Percentiles rank a stretch among this genome's conserved stretches.
phyloP scores from a whole-genome alignment of 2,329 filamentous ascomycete species.

The Aureobasidium sp. region DNA sequence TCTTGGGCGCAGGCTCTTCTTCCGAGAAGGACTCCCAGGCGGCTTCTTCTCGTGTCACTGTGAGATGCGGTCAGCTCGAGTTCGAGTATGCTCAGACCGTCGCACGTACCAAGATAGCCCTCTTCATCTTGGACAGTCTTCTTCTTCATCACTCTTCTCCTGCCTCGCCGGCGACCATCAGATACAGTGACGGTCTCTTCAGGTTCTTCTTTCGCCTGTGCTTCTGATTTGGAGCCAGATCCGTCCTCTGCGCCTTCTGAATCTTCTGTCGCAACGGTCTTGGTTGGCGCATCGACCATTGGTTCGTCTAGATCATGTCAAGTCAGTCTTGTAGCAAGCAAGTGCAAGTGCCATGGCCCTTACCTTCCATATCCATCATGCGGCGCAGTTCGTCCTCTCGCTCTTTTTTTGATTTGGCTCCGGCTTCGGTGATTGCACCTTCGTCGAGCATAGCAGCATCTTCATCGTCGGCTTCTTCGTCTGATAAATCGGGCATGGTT shows the following conservation, averaged over 20 bases:
- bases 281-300: constrained; percentile 49
- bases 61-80: constrained; percentile 18
- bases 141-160: constrained; percentile 78
- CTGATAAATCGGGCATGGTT: constrained; percentile 31
- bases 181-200: constrained; percentile 45
- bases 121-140: constrained; percentile 80
- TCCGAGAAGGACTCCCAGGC: constrained; percentile 93
- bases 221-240: constrained; percentile 1
- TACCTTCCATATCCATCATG: constrained; percentile 65
- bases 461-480: constrained; percentile 51
- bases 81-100: background rate
- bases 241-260: constrained; percentile 34
- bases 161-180: constrained; percentile 66
- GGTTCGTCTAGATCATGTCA: constrained; percentile 43
- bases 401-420: constrained; percentile 48
- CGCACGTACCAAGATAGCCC: constrained; percentile 70
- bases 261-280: constrained; percentile 31
- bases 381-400: constrained; percentile 59
- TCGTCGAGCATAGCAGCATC: constrained; percentile 26
- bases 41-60: constrained; percentile 78
- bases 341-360: background rate
- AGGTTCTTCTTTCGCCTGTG: constrained; percentile 18
- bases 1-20: constrained; percentile 62
- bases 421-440: constrained; percentile 20
- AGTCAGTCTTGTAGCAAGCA: background rate